phyloP scores from a whole-genome alignment of 768 basidiomycete genomes.

The Boletus subparvulus region DNA sequence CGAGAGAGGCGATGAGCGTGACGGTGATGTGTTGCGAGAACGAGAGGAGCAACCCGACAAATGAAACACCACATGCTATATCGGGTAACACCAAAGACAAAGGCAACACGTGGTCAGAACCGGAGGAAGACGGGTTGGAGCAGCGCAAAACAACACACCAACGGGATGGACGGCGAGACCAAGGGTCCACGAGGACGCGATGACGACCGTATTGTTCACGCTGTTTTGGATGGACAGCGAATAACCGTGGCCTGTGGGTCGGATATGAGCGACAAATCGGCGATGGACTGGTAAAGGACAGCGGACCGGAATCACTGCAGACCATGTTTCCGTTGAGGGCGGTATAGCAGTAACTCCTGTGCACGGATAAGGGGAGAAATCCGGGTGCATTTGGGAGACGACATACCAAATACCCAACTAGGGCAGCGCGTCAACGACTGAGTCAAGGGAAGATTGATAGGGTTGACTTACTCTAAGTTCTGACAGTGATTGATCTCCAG shows the following conservation, averaged over 20 bases:
- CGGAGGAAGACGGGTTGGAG: not conserved
- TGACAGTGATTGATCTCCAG: conserved; percentile 31
- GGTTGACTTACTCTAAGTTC: conserved; percentile 55
- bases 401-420: conserved; percentile 73
- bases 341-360: conserved; percentile 65
- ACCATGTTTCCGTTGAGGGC: conserved; percentile 35
- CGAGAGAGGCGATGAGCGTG: conserved; percentile 43
- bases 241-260: conserved; percentile 54
- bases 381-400: not conserved
- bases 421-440: not conserved
- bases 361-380: conserved; percentile 4
- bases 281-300: not conserved
- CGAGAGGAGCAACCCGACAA: conserved; percentile 63
- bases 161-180: conserved; percentile 76
- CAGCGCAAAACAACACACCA: conserved; percentile 43
- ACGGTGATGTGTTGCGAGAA: conserved; percentile 55
- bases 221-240: conserved; percentile 33
- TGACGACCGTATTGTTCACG: conserved; percentile 32
- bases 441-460: not conserved
- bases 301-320: conserved; percentile 50
- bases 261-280: not conserved
- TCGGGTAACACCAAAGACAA: not conserved
- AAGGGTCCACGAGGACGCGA: conserved; percentile 64
- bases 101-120: conserved; percentile 4
- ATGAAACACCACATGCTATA: conserved; percentile 51